Base-by-base conservation (phyloP, 2,329 filamentous ascomycete species). In the Aaosphaeria arxii region DNA sequence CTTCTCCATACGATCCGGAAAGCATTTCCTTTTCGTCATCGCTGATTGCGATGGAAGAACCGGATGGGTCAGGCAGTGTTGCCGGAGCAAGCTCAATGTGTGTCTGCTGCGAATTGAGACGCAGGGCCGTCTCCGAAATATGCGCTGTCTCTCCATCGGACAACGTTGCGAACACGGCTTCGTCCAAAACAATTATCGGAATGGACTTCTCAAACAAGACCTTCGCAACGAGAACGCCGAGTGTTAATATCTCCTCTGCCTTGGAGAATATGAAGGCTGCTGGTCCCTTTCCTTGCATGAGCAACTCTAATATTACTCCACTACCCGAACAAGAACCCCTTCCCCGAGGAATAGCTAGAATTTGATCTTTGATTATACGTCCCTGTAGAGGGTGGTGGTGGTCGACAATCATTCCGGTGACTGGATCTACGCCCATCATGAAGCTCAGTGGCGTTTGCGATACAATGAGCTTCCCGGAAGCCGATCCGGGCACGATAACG, bases 301-400 rank as follows among this genome's bases (percentile, higher is more conserved):
- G 42, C 0, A 77, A 53, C 51, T 78, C 74, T 5, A 78, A 52
- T n/a, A 78, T 64, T 1, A 73, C 70, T 1, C 66, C 66, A 11
- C 75, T 78, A 0, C 74, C 76, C 0, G 72, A 68, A 39, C 74
- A 78, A 5, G 76, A 78, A 2, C 76, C 75, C 17, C 75, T 69
- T n/a, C 75, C 69, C 13, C 69, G 59, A 0, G 76, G 75, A 11
- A 78, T 73, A 1, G 71, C 76, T 0, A 79, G 60, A 1, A 77
- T 56, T 0, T 57, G 56, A 7, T 57, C 59, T 3, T 62, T 52
- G 0, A 78, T 47, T 11, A 43, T 52, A 5, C 58, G 32, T 0
- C 73, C 73, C 5, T 52, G 54, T 2, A 78, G 54, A 0, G 71
- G 70, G 45, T 78, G 74, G 36, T 74, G 72, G 1, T 61, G 64